Base-by-base conservation (phyloP, 129 eudicot genomes). In the Tanacetum coccineum region DNA sequence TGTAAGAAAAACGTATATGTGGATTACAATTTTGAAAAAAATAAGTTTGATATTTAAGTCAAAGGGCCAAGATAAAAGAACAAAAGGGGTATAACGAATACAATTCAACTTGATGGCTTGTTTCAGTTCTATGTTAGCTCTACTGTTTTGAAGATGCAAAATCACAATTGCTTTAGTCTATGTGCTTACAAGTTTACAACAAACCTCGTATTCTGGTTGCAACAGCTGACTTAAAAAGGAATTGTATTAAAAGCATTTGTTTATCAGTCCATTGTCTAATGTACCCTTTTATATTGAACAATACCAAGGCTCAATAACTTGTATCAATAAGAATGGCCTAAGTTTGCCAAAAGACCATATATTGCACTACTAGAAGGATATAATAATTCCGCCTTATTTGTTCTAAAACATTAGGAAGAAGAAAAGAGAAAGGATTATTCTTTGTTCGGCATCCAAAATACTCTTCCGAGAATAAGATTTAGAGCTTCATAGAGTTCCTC, bases 381-480 rank as follows among this genome's bases (percentile, higher is more conserved):
- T 15, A 6, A 25, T 54, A 26, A 53, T 18, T 19, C 13, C 13
- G 42, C 21, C 12, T 36, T n/a, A 68, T 6, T 54, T 18, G 0
- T 26, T 12, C 20, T 62, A 18, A 56, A 74, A n/a, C 66, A 64
- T 55, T 54, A 17, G 9, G 40, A 59, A 14, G 20, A 50, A 46
- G n/a, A 12, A 61, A 36, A 53, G 36, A 28, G 12, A 75, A 78
- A 50, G 11, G 54, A 48, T 39, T 92, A 70, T 84, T 89, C 99
- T 85, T 77, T 46, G 78, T 45, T 89, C 99, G 0, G 74, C 84
- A 70, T 79, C 74, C 83, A 83, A 67, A 70, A 78, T 92, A 76
- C 96, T 93, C n/a, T n/a, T 81, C 89, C 99, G 40, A 93, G 81
- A 87, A 74, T 70, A 70, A 93, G 91, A 81, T 80, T 86, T 75